Evolutionary conservation across 352 stramenopile genomes (phyloP), one percentile per base, ranked within the genome.

Genomic region (Phytophthora fragariaefolia): DNA sequence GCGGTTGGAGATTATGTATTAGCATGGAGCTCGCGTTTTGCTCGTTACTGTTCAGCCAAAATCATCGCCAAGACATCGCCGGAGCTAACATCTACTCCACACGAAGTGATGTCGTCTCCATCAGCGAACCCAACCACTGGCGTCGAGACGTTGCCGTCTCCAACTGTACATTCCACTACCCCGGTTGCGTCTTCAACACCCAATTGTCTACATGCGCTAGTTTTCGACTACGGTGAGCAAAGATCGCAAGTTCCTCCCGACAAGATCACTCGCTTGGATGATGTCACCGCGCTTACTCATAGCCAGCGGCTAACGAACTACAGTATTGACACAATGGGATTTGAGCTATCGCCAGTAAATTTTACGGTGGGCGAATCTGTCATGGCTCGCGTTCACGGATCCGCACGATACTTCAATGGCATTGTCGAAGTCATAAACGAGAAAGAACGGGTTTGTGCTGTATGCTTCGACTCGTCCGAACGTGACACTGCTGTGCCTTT

Each of bases 301-400:
- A 80, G 71, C 4, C 82, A 93, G 53, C 82, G 80, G 18, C 74
- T 93, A 38, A 93, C 82, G 2, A 93, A 93, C 48, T 90, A 87
- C 63, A 89, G 77, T 50, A 89, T 93, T 51, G 83, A 93, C 61
- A 81, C 83, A 5, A 89, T 91, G 57, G 85, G 85, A 6, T 91
- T 91, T 58, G 85, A 93, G 71, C 73, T 93, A 23, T 76, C 69
- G 20, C 70, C 76, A 7, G 72, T 85, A 18, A 67, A 13, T 32
- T 93, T 91, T 40, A 60, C 56, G 0, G 68, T 90, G 7, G 83
- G 85, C 2, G 85, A 93, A 46, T 71, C 66, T 7, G 79, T 93
- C 28, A 85, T 91, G 69, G 81, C 79, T 32, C 79, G 80, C 7
- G 79, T 89, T 3, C 70, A 87, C 42, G 78, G 78, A 24, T 87